Evolutionary conservation across 2,329 filamentous ascomycete species (phyloP).

Genomic region (Periconia sp.): DNA sequence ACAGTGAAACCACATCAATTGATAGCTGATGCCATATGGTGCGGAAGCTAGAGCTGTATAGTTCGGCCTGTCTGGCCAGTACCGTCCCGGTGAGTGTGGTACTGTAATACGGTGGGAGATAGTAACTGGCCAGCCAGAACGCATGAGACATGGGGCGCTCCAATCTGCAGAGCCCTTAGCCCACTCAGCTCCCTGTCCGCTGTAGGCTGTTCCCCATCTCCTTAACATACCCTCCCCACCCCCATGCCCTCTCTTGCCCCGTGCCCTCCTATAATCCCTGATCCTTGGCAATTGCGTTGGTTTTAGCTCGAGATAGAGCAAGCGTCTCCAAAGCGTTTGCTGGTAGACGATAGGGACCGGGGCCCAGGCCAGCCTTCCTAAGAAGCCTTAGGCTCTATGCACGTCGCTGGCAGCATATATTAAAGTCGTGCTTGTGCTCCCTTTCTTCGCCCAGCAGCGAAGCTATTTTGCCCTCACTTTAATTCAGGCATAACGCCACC

Average conservation of each 20-base stretch:
- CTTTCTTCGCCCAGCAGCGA: conserved; percentile 10
- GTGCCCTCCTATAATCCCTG: background rate
- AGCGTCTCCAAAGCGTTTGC: conserved; percentile 17
- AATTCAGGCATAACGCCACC: conserved; percentile 18
- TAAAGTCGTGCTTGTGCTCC: conserved; percentile 29
- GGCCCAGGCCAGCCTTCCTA: conserved; percentile 3
- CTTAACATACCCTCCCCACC: background rate
- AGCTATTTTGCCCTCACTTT: conserved; percentile 18
- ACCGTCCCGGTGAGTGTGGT: background rate
- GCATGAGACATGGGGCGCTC: background rate
- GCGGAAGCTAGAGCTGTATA: background rate
- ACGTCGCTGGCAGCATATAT: conserved; percentile 9
- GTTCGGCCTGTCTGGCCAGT: background rate
- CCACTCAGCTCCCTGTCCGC: background rate
- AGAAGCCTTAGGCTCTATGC: background rate
- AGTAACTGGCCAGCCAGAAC: background rate
- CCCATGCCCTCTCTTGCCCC: background rate
- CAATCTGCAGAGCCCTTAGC: background rate
- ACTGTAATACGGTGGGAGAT: background rate
- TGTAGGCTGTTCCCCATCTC: background rate
- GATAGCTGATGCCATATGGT: background rate
- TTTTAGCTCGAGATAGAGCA: conserved; percentile 8
- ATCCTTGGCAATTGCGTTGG: conserved; percentile 12
- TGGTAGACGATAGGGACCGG: conserved; percentile 9
- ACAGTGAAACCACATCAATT: background rate